Conservation (phyloP, 2,329 filamentous ascomycete species). For the Blumeria graminis region DNA sequence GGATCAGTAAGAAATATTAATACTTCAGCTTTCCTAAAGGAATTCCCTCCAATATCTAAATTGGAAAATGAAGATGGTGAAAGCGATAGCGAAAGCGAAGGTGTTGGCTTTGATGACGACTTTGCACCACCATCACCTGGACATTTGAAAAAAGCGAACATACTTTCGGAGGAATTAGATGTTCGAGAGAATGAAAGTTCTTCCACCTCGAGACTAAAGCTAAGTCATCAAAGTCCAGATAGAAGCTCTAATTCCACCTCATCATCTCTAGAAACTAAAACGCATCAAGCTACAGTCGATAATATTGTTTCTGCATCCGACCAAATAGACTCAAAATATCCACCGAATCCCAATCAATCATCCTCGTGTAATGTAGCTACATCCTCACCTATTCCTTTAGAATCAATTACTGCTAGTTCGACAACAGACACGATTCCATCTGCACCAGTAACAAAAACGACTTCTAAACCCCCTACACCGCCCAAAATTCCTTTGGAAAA, state of each 20-base stretch:
- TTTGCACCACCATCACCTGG: constrained; percentile 39
- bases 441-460: not conserved
- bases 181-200: too few relatives aligned
- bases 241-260: not conserved
- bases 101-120: constrained; percentile 79
- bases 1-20: constrained; percentile 18
- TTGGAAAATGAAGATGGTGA: constrained; percentile 51
- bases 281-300: not conserved
- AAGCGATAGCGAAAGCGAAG: constrained; percentile 57
- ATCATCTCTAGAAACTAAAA: not conserved
- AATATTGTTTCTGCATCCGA: not conserved
- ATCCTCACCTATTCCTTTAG: constrained; percentile 27
- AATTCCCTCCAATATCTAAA: constrained; percentile 88
- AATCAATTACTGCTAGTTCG: constrained; percentile 10
- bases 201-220: not conserved
- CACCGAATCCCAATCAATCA: not conserved
- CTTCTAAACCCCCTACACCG: constrained; percentile 13
- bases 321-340: not conserved
- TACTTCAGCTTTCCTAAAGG: constrained; percentile 35
- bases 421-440: constrained; percentile 11
- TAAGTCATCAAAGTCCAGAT: not conserved
- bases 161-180: not conserved
- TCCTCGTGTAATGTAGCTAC: not conserved
- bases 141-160: constrained; percentile 10
- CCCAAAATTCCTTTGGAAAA: constrained; percentile 39